These are phyloP conservation scores for Nakaseomyces bracarensis DNA, from an alignment of 1,139 yeast species.

Conservation along the genomic window DNA sequence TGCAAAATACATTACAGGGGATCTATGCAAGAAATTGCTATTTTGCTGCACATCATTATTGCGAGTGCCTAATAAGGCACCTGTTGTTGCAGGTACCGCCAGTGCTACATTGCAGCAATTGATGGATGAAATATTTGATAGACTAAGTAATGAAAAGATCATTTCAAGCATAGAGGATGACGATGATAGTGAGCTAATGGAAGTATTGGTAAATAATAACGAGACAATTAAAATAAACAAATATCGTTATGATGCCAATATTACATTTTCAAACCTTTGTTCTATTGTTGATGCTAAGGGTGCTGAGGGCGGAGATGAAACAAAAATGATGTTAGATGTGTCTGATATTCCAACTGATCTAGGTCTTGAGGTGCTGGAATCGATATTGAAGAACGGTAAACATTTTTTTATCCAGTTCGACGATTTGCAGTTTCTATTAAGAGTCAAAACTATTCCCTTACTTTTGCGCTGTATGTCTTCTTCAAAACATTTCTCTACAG, in stretches of 20 bases:
- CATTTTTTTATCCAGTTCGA: slow-evolving; percentile 46
- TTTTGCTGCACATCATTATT: slow-evolving; percentile 58
- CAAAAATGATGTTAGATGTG: slow-evolving; percentile 38
- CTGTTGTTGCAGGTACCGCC: slow-evolving; percentile 84
- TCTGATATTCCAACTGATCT: slow-evolving; percentile 55
- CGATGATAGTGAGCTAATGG: slow-evolving; percentile 29
- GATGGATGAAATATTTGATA: slow-evolving; percentile 64
- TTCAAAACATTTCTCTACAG: slow-evolving; percentile 53
- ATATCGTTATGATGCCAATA: slow-evolving; percentile 59
- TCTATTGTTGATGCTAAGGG: slow-evolving; percentile 44
- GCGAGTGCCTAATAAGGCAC: slow-evolving; percentile 58
- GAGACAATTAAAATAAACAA: slow-evolving; percentile 40
- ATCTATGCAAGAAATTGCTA: slow-evolving; percentile 49
- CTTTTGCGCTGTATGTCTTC: slow-evolving; percentile 53
- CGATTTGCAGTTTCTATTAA: slow-evolving; percentile 57
- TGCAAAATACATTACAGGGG: slow-evolving; percentile 46
- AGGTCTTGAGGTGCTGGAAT: slow-evolving; percentile 75
- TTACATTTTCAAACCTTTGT: slow-evolving; percentile 65
- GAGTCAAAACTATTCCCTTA: slow-evolving; percentile 66
- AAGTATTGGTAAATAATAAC: slow-evolving; percentile 40
- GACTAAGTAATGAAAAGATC: slow-evolving; percentile 30
- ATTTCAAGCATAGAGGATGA: slow-evolving; percentile 35
- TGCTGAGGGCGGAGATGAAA: slow-evolving; percentile 34
- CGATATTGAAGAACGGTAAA: slow-evolving; percentile 46
- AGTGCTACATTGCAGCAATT: slow-evolving; percentile 88